Conservation (phyloP, 257 asterid species). For the Scutellaria minor region DNA sequence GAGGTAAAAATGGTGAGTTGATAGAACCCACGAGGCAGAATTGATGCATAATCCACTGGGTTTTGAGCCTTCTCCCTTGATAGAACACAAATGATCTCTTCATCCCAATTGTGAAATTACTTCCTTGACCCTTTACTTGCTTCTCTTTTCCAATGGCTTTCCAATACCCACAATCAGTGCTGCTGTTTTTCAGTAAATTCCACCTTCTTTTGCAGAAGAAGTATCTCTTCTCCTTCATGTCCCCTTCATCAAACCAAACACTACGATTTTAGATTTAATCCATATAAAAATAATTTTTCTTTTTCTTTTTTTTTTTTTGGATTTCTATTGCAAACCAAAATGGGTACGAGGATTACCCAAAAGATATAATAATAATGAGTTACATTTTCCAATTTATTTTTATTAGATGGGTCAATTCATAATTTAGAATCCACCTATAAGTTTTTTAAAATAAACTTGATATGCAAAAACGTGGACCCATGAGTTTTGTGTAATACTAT, state of each 20-base stretch:
- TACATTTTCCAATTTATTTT: too few relatives aligned
- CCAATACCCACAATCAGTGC: conserved; percentile 56
- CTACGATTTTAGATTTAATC: background rate
- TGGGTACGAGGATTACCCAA: too few relatives aligned
- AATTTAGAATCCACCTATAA: too few relatives aligned
- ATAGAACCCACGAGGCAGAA: conserved; percentile 45
- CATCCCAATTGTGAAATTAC: conserved; percentile 38
- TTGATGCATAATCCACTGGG: conserved; percentile 54
- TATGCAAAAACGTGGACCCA: too few relatives aligned
- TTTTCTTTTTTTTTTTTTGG: too few relatives aligned
- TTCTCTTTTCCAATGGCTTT: conserved; percentile 43
- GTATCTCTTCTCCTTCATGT: conserved; percentile 53
- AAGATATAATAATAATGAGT: too few relatives aligned
- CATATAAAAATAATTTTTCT: too few relatives aligned
- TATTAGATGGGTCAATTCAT: too few relatives aligned
- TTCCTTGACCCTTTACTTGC: conserved; percentile 39
- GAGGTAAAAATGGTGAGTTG: conserved; percentile 34
- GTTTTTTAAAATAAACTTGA: too few relatives aligned
- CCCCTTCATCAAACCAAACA: conserved; percentile 42
- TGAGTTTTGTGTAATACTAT: too few relatives aligned
- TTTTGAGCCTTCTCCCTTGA: conserved; percentile 38
- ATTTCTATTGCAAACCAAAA: too few relatives aligned
- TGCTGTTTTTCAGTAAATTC: conserved; percentile 28
- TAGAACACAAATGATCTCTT: conserved; percentile 45
- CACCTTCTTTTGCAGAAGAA: conserved; percentile 49